Base-by-base conservation (phyloP, 148 eudicot species). In the Pharnaceum exiguum region DNA sequence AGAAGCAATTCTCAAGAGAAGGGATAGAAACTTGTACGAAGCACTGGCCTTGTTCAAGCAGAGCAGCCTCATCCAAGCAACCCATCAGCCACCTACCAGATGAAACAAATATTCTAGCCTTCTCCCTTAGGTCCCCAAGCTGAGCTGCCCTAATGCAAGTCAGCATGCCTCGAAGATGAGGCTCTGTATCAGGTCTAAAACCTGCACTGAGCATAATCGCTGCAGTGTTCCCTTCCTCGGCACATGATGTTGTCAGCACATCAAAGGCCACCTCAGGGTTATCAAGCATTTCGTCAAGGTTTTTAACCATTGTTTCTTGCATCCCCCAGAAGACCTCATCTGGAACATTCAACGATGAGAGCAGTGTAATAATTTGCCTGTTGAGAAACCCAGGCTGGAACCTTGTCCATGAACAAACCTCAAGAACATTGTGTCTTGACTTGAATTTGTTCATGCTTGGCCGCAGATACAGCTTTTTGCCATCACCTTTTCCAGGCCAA, bases 171-270 rank as follows among this genome's bases (percentile, higher is more conserved):
- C 75, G 65, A 4, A 91, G 74, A 75, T 87, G 93, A 48, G 90
- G 96, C 62, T 91, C 98, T 0, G 64, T 72, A 51, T 85, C 75
- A 50, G 96, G 94, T 63, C 71, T 74, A 47, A 87, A 91, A 46
- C 98, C 98, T 5, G 94, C 84, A 65, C 87, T 74, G 36, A 91
- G 65, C 98, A 91, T 91, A n/a, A 87, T 71, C 5, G 90, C 90
- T n/a, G 84, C 90, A 3, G 86, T 91, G 47, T 77, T 81, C 29
- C 90, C 94, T 66, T 79, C 74, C 51, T 91, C 94, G 7, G 78
- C 79, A 73, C 94, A 88, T 1, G 96, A 91, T 49, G 74, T 62
- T 3, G 84, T 83, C 40, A 91, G 75, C 8, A 88, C 80, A 51
- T 85, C 87, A 40, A 71, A 88, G 24, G 98, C 96, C 42, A 69